Evolutionary conservation across 768 basidiomycete genomes (phyloP).

Genomic region (Coprinellus micaceus): DNA sequence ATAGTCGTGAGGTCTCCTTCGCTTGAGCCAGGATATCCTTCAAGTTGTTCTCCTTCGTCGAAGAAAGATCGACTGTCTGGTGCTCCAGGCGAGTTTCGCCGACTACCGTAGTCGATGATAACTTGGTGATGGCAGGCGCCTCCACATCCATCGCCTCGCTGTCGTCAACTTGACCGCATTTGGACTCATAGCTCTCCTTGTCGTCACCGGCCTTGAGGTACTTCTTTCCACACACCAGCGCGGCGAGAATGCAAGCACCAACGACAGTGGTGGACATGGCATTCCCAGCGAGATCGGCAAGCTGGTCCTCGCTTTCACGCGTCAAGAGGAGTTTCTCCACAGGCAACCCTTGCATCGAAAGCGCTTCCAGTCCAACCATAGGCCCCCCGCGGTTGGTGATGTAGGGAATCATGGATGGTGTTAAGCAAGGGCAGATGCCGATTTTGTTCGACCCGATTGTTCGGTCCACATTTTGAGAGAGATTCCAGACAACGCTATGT

Average conservation of each 20-base stretch:
- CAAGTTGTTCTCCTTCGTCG: slow-evolving; percentile 44
- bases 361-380: slow-evolving; percentile 88
- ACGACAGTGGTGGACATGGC: slow-evolving; percentile 98
- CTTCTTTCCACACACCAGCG: slow-evolving; percentile 63
- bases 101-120: slow-evolving; percentile 49
- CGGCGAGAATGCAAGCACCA: slow-evolving; percentile 82
- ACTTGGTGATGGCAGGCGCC: neutral
- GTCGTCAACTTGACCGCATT: slow-evolving; percentile 36
- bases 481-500: slow-evolving; percentile 84
- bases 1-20: slow-evolving; percentile 69
- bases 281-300: slow-evolving; percentile 93
- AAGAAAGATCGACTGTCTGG: slow-evolving; percentile 67
- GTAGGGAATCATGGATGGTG: slow-evolving; percentile 95
- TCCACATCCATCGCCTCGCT: slow-evolving; percentile 26
- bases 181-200: slow-evolving; percentile 63
- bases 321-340: slow-evolving; percentile 89
- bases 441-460: slow-evolving; percentile 75
- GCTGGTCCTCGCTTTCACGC: slow-evolving; percentile 88
- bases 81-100: slow-evolving; percentile 68
- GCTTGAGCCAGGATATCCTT: slow-evolving; percentile 60
- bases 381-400: slow-evolving; percentile 95
- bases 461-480: slow-evolving; percentile 95
- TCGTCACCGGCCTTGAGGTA: slow-evolving; percentile 68
- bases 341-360: slow-evolving; percentile 92
- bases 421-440: slow-evolving; percentile 90